These are phyloP conservation scores for Nitzschia sp. DNA, from an alignment of 108 stramenopile genomes.

Conservation along the genomic window DNA sequence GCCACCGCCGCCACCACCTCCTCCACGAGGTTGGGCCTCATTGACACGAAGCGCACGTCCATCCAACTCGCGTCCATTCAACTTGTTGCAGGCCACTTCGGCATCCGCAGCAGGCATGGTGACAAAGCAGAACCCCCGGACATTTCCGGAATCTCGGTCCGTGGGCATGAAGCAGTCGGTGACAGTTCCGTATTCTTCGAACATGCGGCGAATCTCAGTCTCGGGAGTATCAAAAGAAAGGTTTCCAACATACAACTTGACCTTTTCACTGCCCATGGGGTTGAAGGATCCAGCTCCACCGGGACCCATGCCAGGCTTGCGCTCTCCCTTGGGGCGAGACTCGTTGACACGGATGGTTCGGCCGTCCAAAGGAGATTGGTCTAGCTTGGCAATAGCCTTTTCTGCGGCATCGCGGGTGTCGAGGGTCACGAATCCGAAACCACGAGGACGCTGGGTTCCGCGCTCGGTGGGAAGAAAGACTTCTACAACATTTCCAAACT, in stretches of 20 bases:
- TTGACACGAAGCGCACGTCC: conserved; percentile 86
- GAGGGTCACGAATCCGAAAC: conserved; percentile 83
- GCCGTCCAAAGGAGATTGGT: conserved; percentile 81
- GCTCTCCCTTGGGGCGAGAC: conserved; percentile 79
- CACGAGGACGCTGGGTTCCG: conserved; percentile 75
- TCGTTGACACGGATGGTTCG: conserved; percentile 89
- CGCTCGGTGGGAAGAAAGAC: conserved; percentile 81
- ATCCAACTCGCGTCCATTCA: conserved; percentile 83
- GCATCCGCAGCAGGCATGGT: conserved; percentile 86
- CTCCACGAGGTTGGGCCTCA: conserved; percentile 83
- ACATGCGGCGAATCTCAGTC: conserved; percentile 67
- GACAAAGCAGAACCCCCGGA: conserved; percentile 88
- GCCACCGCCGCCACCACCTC: conserved; percentile 41
- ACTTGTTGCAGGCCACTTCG: conserved; percentile 67
- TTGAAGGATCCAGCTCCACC: conserved; percentile 73
- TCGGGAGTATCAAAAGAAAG: conserved; percentile 86
- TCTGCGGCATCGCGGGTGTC: conserved; percentile 69
- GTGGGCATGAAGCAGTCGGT: conserved; percentile 82
- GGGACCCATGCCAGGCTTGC: conserved; percentile 42
- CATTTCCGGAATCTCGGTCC: conserved; percentile 78
- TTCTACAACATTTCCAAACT: conserved; percentile 82
- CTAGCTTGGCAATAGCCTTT: conserved; percentile 82
- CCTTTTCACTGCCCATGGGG: conserved; percentile 61
- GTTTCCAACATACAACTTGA: conserved; percentile 93
- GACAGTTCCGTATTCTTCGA: conserved; percentile 83